Conservation (phyloP, 345 rosid species). For the Arabis hirsuta region DNA sequence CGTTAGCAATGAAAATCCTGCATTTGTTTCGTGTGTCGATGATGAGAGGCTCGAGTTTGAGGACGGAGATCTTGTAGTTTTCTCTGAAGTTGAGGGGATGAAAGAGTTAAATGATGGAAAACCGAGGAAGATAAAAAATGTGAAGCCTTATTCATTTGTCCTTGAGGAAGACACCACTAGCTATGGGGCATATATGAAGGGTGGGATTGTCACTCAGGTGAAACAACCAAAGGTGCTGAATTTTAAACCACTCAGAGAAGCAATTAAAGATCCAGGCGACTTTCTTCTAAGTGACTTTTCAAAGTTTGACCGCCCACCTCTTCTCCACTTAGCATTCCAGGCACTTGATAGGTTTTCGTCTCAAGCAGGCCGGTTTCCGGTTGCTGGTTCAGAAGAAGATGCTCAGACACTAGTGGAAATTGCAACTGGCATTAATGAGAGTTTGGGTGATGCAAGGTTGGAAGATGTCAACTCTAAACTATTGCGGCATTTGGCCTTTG, state of each 20-base stretch:
- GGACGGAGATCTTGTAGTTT: constrained; percentile 70
- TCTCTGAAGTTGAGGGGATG: constrained; percentile 75
- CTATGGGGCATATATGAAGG: constrained; percentile 66
- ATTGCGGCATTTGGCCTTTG: constrained; percentile 73
- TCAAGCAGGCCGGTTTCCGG: constrained; percentile 59
- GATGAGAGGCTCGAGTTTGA: constrained; percentile 76
- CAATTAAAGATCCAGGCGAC: constrained; percentile 66
- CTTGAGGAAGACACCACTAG: constrained; percentile 77
- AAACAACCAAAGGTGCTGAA: constrained; percentile 61
- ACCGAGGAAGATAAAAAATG: constrained; percentile 75
- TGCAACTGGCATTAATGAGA: constrained; percentile 57
- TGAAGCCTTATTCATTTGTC: constrained; percentile 71
- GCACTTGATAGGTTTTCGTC: constrained; percentile 64
- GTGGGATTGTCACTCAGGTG: constrained; percentile 88
- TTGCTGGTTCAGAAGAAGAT: constrained; percentile 88
- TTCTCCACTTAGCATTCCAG: constrained; percentile 69
- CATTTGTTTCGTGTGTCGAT: constrained; percentile 64
- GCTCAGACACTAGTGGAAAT: constrained; percentile 69
- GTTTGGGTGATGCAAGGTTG: constrained; percentile 62
- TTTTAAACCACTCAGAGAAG: constrained; percentile 64
- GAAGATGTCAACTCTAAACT: constrained; percentile 70
- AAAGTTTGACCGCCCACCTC: constrained; percentile 74
- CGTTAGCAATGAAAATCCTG: constrained; percentile 65
- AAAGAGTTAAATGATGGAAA: constrained; percentile 80
- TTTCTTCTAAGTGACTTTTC: constrained; percentile 76